These are phyloP conservation scores for Solanum rostratum DNA, from an alignment of 257 asterid species.

Conservation along the genomic window DNA sequence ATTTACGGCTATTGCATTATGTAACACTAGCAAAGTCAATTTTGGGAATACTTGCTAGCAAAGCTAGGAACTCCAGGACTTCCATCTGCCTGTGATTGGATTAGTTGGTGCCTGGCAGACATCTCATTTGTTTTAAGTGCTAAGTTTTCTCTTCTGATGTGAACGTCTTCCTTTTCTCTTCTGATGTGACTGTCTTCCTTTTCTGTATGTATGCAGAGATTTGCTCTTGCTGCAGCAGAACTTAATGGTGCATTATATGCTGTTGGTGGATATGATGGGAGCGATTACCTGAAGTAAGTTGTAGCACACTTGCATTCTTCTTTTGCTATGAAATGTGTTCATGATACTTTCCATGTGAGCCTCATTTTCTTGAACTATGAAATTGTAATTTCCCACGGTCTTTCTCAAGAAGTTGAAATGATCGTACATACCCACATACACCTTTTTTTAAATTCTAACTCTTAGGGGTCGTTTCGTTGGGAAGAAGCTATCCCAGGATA, in stretches of 20 bases:
- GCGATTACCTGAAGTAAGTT: conserved; percentile 58
- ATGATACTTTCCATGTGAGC: neutral
- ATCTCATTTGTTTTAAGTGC: neutral
- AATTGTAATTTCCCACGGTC: neutral
- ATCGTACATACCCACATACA: neutral
- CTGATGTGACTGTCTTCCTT: neutral
- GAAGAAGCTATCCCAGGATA: neutral
- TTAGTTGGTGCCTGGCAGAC: neutral
- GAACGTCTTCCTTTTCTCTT: no score
- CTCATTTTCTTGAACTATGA: neutral
- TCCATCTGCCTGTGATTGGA: neutral
- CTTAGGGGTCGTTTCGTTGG: neutral
- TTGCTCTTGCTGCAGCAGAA: conserved; percentile 70
- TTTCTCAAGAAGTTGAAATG: neutral
- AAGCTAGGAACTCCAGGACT: neutral
- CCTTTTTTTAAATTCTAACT: neutral
- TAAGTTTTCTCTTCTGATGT: neutral
- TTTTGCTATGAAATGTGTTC: neutral
- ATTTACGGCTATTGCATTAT: no score
- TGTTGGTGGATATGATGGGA: conserved; percentile 73
- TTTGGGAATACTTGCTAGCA: neutral
- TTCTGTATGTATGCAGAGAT: conserved; percentile 33
- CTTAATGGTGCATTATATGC: conserved; percentile 72
- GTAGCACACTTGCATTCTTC: neutral
- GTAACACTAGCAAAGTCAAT: neutral